Evolutionary conservation across 2,329 filamentous ascomycete genomes (phyloP), one percentile per base, ranked within the genome.

Genomic region (Sphaceloma murrayae): DNA sequence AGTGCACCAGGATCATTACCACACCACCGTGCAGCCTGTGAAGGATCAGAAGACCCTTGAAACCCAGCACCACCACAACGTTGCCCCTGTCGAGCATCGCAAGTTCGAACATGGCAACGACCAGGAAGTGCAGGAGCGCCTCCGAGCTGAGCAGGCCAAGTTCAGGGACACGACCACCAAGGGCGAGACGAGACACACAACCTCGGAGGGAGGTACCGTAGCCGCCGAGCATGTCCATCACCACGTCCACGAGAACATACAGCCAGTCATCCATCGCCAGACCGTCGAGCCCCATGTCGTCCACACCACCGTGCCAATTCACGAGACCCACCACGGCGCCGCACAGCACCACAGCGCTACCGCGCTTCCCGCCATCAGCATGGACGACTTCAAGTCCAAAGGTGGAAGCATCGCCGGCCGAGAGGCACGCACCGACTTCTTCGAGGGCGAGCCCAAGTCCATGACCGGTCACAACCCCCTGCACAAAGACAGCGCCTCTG

Each of bases 281-380:
- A 76, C 73, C 1, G 66, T 85, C 19, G 74, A 82, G 51, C 79
- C 78, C 1, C 69, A 75, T 11, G 56, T 85, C 3, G 68, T 84
- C 1, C 82, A 86, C 66, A 85, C 77, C 17, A 84, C 78, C 1
- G 68, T 82, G 0, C 82, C 81, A 0, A 71, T 86, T 31, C 81
- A 85, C 51, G 82, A 86, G 63, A 72, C 74, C 2, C 81, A 85
- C 56, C 77, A 84, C 54, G 76, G 80, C 40, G 68, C 73, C 10
- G 68, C 80, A 1, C 71, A 81, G 48, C 76, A 82, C 57, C 82
- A 86, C 56, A 68, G 70, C 32, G 72, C 77, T 1, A 77, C 78
- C 1, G 68, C 74, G 2, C 68, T 85, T 0, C 80, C 81, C 1
- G 61, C 73, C 8, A 77, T 84, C 57, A 76, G 67, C 26, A 68